phyloP scores from a whole-genome alignment of 2,329 filamentous ascomycete species.

The Hymenoscyphus fraxineus region DNA sequence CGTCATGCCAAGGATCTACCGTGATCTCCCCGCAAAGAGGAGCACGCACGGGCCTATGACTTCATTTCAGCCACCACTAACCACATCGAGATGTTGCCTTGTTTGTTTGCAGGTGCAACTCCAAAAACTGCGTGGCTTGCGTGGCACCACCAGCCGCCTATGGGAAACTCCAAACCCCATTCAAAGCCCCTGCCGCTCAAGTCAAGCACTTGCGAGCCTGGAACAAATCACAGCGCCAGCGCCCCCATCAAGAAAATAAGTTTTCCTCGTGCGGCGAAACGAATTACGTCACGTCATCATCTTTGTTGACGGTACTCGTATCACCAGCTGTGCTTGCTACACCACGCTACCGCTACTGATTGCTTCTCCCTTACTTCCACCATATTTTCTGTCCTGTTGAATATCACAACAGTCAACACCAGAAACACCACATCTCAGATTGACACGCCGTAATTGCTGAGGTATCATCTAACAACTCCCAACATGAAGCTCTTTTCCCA shows the following conservation, averaged over 20 bases:
- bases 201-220: neutral
- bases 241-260: neutral
- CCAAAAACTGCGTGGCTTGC: neutral
- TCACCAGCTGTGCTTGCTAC: neutral
- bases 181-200: neutral
- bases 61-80: neutral
- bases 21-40: neutral
- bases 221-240: neutral
- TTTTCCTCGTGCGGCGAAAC: neutral
- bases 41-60: neutral
- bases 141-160: neutral
- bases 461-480: neutral
- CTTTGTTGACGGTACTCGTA: neutral
- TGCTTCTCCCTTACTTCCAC: neutral
- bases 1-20: neutral
- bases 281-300: neutral
- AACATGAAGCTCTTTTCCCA: conserved; percentile 76
- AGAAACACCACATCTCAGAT: neutral
- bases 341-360: neutral
- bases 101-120: neutral
- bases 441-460: neutral
- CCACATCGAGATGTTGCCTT: neutral
- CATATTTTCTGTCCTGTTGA: neutral
- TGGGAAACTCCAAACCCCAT: neutral
- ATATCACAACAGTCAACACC: neutral